Conservation (phyloP, 768 basidiomycete species). For the Mycena sanguinolenta region DNA sequence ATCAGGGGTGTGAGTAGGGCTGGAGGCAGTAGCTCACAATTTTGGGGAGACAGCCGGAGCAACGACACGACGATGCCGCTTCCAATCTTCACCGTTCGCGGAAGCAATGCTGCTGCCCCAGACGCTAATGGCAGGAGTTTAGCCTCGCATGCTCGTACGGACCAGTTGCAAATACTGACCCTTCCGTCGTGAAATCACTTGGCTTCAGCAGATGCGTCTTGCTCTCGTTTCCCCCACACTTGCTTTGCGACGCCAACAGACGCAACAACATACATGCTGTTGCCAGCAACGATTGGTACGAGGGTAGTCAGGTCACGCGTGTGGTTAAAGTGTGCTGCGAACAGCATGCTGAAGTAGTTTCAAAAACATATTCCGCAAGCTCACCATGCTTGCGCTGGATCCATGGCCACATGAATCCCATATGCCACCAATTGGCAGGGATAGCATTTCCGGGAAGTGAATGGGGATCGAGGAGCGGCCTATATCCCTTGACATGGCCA, state of each 20-base stretch:
- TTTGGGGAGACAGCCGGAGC: no score
- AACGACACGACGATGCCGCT: no score
- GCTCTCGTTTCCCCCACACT: constrained; percentile 26
- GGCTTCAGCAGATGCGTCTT: constrained; percentile 31
- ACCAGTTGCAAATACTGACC: constrained; percentile 2
- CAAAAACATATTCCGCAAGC: not conserved
- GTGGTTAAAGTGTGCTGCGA: constrained; percentile 34
- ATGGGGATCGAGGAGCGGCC: constrained; percentile 29
- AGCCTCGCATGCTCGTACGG: no score
- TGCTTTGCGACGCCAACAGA: constrained; percentile 28
- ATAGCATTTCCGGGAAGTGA: constrained; percentile 28
- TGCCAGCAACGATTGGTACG: constrained; percentile 26
- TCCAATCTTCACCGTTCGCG: no score
- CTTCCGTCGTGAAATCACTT: constrained; percentile 26
- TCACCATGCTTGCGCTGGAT: constrained; percentile 24
- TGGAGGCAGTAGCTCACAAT: no score
- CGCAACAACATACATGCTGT: constrained; percentile 20
- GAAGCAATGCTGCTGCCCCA: no score
- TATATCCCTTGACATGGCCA: constrained; percentile 27
- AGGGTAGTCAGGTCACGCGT: constrained; percentile 32
- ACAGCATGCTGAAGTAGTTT: no score
- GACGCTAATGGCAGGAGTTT: not conserved
- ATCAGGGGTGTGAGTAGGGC: no score
- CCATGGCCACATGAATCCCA: constrained; percentile 35
- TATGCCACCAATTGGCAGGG: constrained; percentile 29